phyloP scores from a whole-genome alignment of 345 rosid genomes.

The Raphanus sativus region DNA sequence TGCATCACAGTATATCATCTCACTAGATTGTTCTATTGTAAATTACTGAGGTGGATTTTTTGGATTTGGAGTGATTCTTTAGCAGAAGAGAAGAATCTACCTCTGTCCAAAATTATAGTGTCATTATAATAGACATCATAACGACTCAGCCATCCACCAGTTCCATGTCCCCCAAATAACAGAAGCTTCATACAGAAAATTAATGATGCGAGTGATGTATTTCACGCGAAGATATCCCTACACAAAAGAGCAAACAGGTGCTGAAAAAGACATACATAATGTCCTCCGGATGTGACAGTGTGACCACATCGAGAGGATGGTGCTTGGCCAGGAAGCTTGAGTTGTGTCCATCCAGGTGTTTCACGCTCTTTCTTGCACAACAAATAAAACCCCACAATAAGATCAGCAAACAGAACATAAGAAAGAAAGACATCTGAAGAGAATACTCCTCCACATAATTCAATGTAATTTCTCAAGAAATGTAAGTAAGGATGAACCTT shows the following conservation, averaged over 20 bases:
- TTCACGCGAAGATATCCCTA: background rate
- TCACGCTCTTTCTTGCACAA: constrained; percentile 95
- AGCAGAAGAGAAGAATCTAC: constrained; percentile 34
- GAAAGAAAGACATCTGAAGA: constrained; percentile 8
- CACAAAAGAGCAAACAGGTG: constrained; percentile 15
- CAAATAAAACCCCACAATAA: constrained; percentile 40
- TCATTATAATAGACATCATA: constrained; percentile 93
- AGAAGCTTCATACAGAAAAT: constrained; percentile 60
- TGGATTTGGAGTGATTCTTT: background rate
- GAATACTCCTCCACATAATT: background rate
- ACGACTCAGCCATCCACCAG: constrained; percentile 99
- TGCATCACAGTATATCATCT: background rate
- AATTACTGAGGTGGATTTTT: background rate
- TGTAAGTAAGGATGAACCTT: constrained; percentile 50
- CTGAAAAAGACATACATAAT: constrained; percentile 59
- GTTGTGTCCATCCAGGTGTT: constrained; percentile 96
- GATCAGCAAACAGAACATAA: constrained; percentile 23
- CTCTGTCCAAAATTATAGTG: constrained; percentile 80
- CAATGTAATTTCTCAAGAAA: background rate
- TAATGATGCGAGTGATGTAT: constrained; percentile 10
- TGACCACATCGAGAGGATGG: constrained; percentile 96
- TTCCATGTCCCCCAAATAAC: constrained; percentile 97
- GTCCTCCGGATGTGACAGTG: constrained; percentile 87
- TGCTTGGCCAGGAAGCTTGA: constrained; percentile 98
- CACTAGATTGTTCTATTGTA: constrained; percentile 9